Evolutionary conservation across 1,284 basidiomycete genomes (phyloP).

Genomic region (Sporisorium scitamineum): DNA sequence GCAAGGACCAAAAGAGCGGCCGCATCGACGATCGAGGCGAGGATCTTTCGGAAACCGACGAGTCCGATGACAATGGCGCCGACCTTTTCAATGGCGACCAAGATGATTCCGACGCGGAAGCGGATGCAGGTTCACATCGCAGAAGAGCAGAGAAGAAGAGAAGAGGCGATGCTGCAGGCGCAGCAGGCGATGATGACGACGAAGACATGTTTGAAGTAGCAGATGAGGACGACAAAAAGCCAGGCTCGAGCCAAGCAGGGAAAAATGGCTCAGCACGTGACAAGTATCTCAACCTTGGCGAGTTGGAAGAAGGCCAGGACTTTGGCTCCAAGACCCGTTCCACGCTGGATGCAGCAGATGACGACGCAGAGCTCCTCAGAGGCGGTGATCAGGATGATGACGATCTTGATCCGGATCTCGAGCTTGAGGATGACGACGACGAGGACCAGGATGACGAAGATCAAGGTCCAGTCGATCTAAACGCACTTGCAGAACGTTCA

Average conservation of each 20-base stretch:
- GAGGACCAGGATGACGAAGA: slow-evolving; percentile 30
- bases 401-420: slow-evolving; percentile 59
- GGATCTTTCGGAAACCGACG: slow-evolving; percentile 77
- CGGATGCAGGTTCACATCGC: slow-evolving; percentile 69
- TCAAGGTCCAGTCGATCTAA: slow-evolving; percentile 40
- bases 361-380: slow-evolving; percentile 35
- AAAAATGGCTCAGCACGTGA: slow-evolving; percentile 15
- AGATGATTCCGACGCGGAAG: slow-evolving; percentile 78
- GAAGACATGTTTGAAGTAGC: slow-evolving; percentile 86
- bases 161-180: slow-evolving; percentile 69
- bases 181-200: slow-evolving; percentile 69
- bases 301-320: slow-evolving; percentile 78
- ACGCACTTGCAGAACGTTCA: slow-evolving; percentile 54
- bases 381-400: slow-evolving; percentile 35
- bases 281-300: slow-evolving; percentile 75
- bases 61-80: slow-evolving; percentile 33
- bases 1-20: slow-evolving; percentile 57
- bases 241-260: slow-evolving; percentile 14
- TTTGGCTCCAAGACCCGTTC: slow-evolving; percentile 56
- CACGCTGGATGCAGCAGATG: slow-evolving; percentile 52
- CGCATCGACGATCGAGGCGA: slow-evolving; percentile 85
- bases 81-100: slow-evolving; percentile 71
- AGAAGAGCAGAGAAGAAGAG: slow-evolving; percentile 71
- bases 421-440: slow-evolving; percentile 54
- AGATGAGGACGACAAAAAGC: slow-evolving; percentile 30